phyloP scores from a whole-genome alignment of 2,329 filamentous ascomycete genomes.

The Metarhizium anisopliae region DNA sequence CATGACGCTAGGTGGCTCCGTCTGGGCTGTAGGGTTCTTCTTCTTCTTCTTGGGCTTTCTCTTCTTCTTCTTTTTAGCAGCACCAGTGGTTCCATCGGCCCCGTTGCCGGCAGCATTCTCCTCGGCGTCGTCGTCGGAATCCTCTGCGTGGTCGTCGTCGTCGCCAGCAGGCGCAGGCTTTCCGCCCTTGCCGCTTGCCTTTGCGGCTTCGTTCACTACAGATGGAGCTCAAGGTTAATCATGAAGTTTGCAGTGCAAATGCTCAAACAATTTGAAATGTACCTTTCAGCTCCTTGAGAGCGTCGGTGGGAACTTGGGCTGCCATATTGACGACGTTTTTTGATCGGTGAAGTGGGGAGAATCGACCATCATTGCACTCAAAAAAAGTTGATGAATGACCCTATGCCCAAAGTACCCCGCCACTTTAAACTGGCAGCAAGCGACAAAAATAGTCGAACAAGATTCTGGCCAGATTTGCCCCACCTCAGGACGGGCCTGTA shows the following conservation, averaged over 20 bases:
- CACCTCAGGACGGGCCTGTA: no score
- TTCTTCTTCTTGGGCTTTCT: slow-evolving; percentile 83
- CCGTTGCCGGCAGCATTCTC: slow-evolving; percentile 25
- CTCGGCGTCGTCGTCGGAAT: slow-evolving; percentile 46
- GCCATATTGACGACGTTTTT: slow-evolving; percentile 27
- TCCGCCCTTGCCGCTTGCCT: slow-evolving; percentile 30
- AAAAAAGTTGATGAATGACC: neutral
- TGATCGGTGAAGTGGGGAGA: neutral
- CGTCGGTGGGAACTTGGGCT: slow-evolving; percentile 32
- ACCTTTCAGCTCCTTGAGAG: slow-evolving; percentile 36
- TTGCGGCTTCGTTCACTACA: slow-evolving; percentile 30
- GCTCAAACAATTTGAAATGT: slow-evolving; percentile 1
- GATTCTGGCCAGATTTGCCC: no score
- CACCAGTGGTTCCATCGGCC: slow-evolving; percentile 28
- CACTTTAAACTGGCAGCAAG: neutral
- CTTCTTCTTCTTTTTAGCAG: slow-evolving; percentile 47
- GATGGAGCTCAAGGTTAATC: neutral
- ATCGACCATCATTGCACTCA: neutral
- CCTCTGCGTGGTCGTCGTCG: slow-evolving; percentile 35
- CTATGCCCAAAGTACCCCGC: neutral
- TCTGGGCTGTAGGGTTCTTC: slow-evolving; percentile 66
- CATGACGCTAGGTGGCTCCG: slow-evolving; percentile 62
- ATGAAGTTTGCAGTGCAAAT: neutral
- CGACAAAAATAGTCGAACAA: neutral
- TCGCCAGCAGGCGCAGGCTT: slow-evolving; percentile 28